Evolutionary conservation across 1,284 basidiomycete genomes (phyloP), one percentile per base, ranked within the genome.

Genomic region (Ceratobasidium sp.): DNA sequence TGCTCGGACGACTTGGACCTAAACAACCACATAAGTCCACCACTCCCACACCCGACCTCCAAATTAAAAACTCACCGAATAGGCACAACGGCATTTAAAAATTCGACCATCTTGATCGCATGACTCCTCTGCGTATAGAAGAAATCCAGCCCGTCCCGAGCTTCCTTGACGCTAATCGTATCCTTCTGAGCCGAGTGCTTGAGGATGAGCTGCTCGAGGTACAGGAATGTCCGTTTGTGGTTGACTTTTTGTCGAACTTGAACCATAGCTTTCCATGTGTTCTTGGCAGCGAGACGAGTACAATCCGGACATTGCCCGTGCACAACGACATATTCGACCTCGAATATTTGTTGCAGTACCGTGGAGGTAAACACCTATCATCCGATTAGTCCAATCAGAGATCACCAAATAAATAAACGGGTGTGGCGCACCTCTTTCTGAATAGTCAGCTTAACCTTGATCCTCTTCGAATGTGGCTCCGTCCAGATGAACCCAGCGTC

Each of bases 401-500:
- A 41, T 41, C 54, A 14, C 29, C 50, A 15, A 7, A 76, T 44
- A 71, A 19, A 36, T n/a, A 17, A 19, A 2, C 15, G 41, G 27
- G 24, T 54, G 27, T 7, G 24, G 71, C 80, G 65, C 73, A 94
- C 95, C 87, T 99, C 98, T 85, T 99, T 99, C 85, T 99, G 98
- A 72, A 99, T 97, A 0, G 97, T 99, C 80, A 99, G 85, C 77
- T 98, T 98, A 77, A 99, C 91, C 67, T 95, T 90, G 76, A 99
- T 83, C 65, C 98, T 89, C 82, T 97, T 97, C 66, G 94, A 96
- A 84, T 99, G 97, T 1, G 97, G 97, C 82, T 99, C 98, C 9
- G 97, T 99, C 97, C 98, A 99, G 81, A 99, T 96, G 83, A 99
- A 99, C 78, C 96, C 94, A 0, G 97, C 97, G 78, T 99, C 97